Conservation (phyloP, 768 basidiomycete genomes). For the Calocybe cyanea region DNA sequence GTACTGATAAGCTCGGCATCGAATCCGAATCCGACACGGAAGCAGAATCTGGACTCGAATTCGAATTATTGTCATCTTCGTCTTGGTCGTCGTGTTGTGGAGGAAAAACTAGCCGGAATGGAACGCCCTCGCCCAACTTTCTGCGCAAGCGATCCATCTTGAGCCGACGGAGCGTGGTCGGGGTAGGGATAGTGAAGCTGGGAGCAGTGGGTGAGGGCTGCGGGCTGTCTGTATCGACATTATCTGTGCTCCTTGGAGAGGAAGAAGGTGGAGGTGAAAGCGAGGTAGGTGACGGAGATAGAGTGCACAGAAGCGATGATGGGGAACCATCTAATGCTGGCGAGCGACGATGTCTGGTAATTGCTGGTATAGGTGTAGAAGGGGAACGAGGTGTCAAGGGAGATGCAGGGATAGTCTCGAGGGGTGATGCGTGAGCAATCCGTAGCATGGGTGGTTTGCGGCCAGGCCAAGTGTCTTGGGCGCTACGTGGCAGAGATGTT, state of each 20-base stretch:
- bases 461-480: slow-evolving; percentile 7
- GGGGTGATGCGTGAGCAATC: slow-evolving; percentile 18
- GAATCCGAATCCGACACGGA: no score
- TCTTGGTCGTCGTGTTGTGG: slow-evolving; percentile 4
- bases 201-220: slow-evolving; percentile 27
- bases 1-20: no score
- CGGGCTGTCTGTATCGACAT: slow-evolving; percentile 9
- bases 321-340: slow-evolving; percentile 8
- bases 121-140: slow-evolving; percentile 62
- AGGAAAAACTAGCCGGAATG: slow-evolving; percentile 45
- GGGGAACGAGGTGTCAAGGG: slow-evolving; percentile 17
- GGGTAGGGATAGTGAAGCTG: slow-evolving; percentile 37
- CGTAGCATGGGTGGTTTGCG: slow-evolving; percentile 17
- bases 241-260: neutral
- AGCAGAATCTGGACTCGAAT: neutral
- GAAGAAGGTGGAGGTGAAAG: neutral
- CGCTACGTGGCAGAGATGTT: slow-evolving; percentile 16
- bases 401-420: slow-evolving; percentile 28
- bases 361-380: slow-evolving; percentile 6
- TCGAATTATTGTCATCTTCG: neutral
- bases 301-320: neutral
- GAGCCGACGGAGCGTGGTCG: slow-evolving; percentile 37
- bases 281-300: neutral
- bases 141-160: slow-evolving; percentile 65
- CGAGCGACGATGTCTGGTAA: slow-evolving; percentile 21